Evolutionary conservation across 1,284 basidiomycete genomes (phyloP), one percentile per base, ranked within the genome.

Genomic region (Cryptococcus sp.): DNA sequence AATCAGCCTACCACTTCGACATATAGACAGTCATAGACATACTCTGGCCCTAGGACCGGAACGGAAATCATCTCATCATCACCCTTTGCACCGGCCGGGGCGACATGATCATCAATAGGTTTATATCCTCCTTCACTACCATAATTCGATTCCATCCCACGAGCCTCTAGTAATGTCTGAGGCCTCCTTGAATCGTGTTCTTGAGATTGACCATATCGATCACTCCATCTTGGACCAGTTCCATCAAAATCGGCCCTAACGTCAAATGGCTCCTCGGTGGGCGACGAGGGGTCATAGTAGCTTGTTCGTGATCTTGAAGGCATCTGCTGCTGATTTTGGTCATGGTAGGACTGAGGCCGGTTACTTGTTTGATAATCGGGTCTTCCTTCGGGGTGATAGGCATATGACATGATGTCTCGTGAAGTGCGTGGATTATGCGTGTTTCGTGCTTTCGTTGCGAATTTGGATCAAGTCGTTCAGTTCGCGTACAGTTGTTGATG

Each of bases 171-270:
- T n/a, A n/a, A n/a, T n/a, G n/a, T n/a, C n/a, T n/a, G n/a, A n/a
- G n/a, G n/a, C n/a, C n/a, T n/a, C n/a, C n/a, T n/a, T n/a, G n/a
- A n/a, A n/a, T n/a, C n/a, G n/a, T n/a, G n/a, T 22, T 3, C 45
- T 49, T 34, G 9, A 16, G 32, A 82, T 78, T 42, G 77, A 7
- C 67, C 69, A 63, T 86, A 86, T 56, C 59, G 52, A 43, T 73
- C 69, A 46, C 69, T 71, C 71, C 91, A 92, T 57, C 80, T 78
- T 19, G 88, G 90, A 0, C 90, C 90, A 4, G 81, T 70, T 61
- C 91, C 92, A 77, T 93, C 91, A 73, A 93, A 93, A 76, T 93
- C 90, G 9, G 89, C 88, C 67, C 85, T 88, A 34, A 93, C 84
- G 66, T 93, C 87, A 81, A 87, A 91, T 7, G 79, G 78, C 25